Evolutionary conservation across 768 basidiomycete species (phyloP), one percentile per base, ranked within the genome.

Genomic region (Tubosaeta brunneosetosa): DNA sequence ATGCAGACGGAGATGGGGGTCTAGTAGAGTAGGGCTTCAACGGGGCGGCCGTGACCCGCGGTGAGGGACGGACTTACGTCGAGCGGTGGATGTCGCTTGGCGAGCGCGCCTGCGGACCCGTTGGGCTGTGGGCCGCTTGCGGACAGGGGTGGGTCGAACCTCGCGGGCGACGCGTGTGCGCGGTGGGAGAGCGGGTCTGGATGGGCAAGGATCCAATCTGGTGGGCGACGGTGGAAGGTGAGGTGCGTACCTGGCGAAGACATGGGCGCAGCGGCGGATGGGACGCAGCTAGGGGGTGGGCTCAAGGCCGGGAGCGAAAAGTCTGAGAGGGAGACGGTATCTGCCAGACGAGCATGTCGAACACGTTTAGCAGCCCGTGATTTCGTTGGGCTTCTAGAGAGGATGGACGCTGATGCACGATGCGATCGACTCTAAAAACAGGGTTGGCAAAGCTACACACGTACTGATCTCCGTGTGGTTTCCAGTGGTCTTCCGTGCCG

Each of bases 401-500:
- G 41, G 12, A 34, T 25, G 10, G 43, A 8, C 9, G 37, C 59
- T 61, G 29, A 29, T 29, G 29, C 29, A 29, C 29, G 29, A 29
- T 29, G 29, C 12, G 37, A n/a, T 38, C 40, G n/a, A 45, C 11
- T 33, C 11, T 6, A 26, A n/a, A n/a, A 8, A 12, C 22, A 12
- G 25, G 25, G 14, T 13, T 4, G 17, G 44, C 19, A 9, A 32
- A 22, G 37, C 33, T 12, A 29, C 19, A n/a, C n/a, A 46, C 61
- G 54, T 42, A 63, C 58, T 16, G 3, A 57, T n/a, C 5, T 0
- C 13, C 2, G 25, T 1, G 37, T 62, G 62, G 0, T 10, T 50
- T 4, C 61, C 62, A 0, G 59, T 64, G 0, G 56, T 59, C 36
- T 63, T 63, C 26, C 57, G 59, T 1, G 62, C 62, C 3, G 63